Percentiles rank a stretch among this genome's conserved stretches.
These are phyloP conservation scores for Fusarium buxicola DNA, from an alignment of 2,329 filamentous ascomycete genomes.

Conservation along the genomic window DNA sequence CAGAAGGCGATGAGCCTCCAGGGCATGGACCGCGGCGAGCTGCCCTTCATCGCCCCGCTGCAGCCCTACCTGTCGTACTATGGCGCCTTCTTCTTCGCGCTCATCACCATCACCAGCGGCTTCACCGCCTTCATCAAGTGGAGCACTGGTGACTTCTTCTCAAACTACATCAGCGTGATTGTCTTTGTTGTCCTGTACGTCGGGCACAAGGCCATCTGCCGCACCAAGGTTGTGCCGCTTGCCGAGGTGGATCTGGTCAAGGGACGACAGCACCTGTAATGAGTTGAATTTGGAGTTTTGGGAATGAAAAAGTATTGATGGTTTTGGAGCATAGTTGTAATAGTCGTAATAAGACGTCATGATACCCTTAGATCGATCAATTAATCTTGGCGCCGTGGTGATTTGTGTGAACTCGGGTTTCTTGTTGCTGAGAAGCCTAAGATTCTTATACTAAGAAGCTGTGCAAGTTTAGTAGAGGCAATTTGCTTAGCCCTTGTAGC, in stretches of 20 bases:
- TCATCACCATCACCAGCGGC: conserved; percentile 75
- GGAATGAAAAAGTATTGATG: conserved; percentile 26
- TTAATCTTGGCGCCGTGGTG: background rate
- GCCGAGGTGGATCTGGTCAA: conserved; percentile 52
- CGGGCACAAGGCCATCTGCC: conserved; percentile 67
- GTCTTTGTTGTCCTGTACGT: conserved; percentile 70
- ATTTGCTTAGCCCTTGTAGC: too few relatives aligned
- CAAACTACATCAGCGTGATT: conserved; percentile 72
- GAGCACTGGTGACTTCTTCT: conserved; percentile 70
- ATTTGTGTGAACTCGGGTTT: conserved; percentile 3
- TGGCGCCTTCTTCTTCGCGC: conserved; percentile 71
- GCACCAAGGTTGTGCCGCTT: conserved; percentile 54
- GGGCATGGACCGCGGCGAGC: conserved; percentile 64
- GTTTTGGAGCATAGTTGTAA: conserved; percentile 34
- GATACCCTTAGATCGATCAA: conserved; percentile 38
- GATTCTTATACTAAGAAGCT: too few relatives aligned
- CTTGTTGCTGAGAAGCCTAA: background rate
- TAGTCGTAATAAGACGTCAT: conserved; percentile 41
- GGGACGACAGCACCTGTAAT: conserved; percentile 37
- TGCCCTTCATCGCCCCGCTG: conserved; percentile 71
- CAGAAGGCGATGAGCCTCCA: conserved; percentile 69
- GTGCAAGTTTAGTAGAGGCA: too few relatives aligned
- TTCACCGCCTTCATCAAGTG: conserved; percentile 76
- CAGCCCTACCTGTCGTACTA: conserved; percentile 75
- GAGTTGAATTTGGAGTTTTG: conserved; percentile 16